Conservation (phyloP, 2,329 filamentous ascomycete genomes). For the Ophiocordyceps unilateralis region DNA sequence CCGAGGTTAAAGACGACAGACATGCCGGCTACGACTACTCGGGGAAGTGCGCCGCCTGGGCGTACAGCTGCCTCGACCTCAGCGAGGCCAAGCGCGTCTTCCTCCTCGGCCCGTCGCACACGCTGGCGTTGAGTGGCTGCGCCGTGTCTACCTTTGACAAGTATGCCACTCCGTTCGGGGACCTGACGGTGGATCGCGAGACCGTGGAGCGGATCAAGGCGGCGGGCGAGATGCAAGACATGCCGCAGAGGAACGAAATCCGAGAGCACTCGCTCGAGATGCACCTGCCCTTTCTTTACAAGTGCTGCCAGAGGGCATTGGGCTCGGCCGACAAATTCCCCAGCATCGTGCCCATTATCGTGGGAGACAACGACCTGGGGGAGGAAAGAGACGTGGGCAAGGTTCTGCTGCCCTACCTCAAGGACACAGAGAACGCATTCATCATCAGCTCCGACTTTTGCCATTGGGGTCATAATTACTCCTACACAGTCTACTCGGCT, state of each 20-base stretch:
- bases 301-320: slow-evolving; percentile 41
- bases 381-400: slow-evolving; percentile 53
- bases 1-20: slow-evolving; percentile 24
- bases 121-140: slow-evolving; percentile 60
- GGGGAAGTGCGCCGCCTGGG: slow-evolving; percentile 81
- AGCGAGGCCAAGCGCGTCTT: slow-evolving; percentile 74
- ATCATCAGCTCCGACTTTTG: slow-evolving; percentile 92
- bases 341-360: slow-evolving; percentile 65
- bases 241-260: slow-evolving; percentile 51
- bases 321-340: slow-evolving; percentile 41
- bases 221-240: slow-evolving; percentile 23
- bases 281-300: slow-evolving; percentile 88
- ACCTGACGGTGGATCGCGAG: slow-evolving; percentile 45
- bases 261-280: slow-evolving; percentile 91
- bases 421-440: slow-evolving; percentile 61
- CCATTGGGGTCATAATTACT: slow-evolving; percentile 77
- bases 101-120: slow-evolving; percentile 82
- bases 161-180: slow-evolving; percentile 61
- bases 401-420: slow-evolving; percentile 61
- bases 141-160: slow-evolving; percentile 56
- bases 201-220: slow-evolving; percentile 32
- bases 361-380: slow-evolving; percentile 50
- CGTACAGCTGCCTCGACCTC: slow-evolving; percentile 78
- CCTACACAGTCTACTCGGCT: slow-evolving; percentile 58
- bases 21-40: slow-evolving; percentile 93